Evolutionary conservation across 768 basidiomycete genomes (phyloP).

Genomic region (Podaxis sp.): DNA sequence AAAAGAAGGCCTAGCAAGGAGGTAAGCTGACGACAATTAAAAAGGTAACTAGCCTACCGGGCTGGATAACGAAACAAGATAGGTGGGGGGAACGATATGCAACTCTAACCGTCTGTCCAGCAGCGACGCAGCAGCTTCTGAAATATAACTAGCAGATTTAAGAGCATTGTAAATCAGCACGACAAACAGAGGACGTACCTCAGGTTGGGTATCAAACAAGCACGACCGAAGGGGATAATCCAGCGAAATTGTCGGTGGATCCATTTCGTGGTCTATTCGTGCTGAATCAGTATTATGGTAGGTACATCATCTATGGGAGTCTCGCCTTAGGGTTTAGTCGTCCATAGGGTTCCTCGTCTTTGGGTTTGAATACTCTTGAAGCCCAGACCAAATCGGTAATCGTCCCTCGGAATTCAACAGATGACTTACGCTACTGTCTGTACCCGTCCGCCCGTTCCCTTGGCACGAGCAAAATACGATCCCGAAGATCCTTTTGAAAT

Average conservation of each 20-base stretch:
- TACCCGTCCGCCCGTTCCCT: slow-evolving; percentile 62
- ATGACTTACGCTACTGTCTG: slow-evolving; percentile 75
- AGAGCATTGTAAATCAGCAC: background rate
- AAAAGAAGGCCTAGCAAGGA: slow-evolving; percentile 73
- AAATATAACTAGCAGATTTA: slow-evolving; percentile 62
- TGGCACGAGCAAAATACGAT: slow-evolving; percentile 88
- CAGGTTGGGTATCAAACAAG: slow-evolving; percentile 86
- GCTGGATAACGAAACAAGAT: slow-evolving; percentile 79
- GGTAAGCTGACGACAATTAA: slow-evolving; percentile 2
- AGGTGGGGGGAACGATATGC: slow-evolving; percentile 83
- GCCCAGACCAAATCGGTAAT: background rate
- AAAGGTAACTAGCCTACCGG: slow-evolving; percentile 41
- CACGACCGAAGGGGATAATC: slow-evolving; percentile 88
- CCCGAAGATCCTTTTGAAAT: slow-evolving; percentile 88
- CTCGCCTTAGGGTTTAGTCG: slow-evolving; percentile 80
- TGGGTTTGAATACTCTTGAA: slow-evolving; percentile 84
- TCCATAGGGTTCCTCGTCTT: slow-evolving; percentile 89
- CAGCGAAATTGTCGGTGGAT: slow-evolving; percentile 84
- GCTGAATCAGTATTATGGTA: background rate
- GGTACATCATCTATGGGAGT: background rate
- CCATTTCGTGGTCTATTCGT: slow-evolving; percentile 79
- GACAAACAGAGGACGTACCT: slow-evolving; percentile 44
- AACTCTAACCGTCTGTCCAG: slow-evolving; percentile 73
- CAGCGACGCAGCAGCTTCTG: slow-evolving; percentile 85
- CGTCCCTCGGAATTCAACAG: background rate